phyloP scores from a whole-genome alignment of 2,329 filamentous ascomycete species.

The Cladosporium sp. region DNA sequence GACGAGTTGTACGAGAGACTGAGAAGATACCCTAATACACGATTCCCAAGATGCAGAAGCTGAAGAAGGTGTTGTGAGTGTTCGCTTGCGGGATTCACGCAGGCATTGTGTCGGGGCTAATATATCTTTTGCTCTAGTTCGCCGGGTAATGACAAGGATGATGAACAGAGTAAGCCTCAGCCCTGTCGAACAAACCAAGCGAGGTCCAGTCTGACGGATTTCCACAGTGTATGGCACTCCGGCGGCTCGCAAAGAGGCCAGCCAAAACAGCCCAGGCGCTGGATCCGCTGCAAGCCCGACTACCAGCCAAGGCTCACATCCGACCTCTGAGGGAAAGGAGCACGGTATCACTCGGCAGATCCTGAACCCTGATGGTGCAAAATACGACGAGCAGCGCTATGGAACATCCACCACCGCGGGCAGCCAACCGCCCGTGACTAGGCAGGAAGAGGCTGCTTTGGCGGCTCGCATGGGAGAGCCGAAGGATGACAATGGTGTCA shows the following conservation, averaged over 20 bases:
- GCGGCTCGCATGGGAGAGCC: neutral
- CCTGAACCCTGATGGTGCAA: constrained; percentile 21
- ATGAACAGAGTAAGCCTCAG: constrained; percentile 18
- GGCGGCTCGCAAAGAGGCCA: constrained; percentile 14
- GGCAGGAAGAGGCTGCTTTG: neutral
- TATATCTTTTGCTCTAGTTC: constrained; percentile 15
- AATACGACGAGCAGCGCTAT: constrained; percentile 19
- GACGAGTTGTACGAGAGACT: too few relatives aligned
- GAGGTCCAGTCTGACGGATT: too few relatives aligned
- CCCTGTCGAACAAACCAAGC: too few relatives aligned
- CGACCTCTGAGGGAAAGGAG: constrained; percentile 12
- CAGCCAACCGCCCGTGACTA: neutral
- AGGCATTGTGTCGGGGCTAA: neutral
- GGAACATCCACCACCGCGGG: constrained; percentile 16
- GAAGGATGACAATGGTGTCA: constrained; percentile 11
- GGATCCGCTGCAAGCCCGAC: neutral
- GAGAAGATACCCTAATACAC: too few relatives aligned
- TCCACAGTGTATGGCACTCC: constrained; percentile 26
- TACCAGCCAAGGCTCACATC: neutral
- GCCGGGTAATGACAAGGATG: constrained; percentile 29
- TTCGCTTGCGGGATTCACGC: neutral
- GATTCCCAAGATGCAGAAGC: constrained; percentile 34
- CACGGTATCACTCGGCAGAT: constrained; percentile 18
- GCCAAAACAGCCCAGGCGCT: neutral
- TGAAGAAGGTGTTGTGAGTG: constrained; percentile 40